Percentiles rank a stretch among this genome's conserved stretches.
phyloP scores from a whole-genome alignment of 345 rosid genomes.

The Corchorus capsularis region DNA sequence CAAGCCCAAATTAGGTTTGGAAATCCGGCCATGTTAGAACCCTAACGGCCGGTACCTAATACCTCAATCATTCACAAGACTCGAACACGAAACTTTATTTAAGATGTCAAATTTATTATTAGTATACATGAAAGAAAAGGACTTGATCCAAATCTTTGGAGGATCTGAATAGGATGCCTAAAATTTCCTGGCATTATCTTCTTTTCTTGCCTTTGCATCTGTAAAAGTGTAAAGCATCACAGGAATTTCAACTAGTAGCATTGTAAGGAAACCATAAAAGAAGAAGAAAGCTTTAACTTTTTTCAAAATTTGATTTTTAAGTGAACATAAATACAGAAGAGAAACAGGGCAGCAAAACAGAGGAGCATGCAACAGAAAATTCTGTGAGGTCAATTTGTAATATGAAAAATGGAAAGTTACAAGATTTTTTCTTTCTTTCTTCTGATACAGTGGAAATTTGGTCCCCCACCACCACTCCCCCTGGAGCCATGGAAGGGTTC shows the following conservation, averaged over 20 bases:
- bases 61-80: too few relatives aligned
- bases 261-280: background rate
- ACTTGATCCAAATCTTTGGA: conserved; percentile 3
- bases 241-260: conserved; percentile 4
- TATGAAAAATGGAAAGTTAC: background rate
- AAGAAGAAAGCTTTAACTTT: background rate
- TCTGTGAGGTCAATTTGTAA: conserved; percentile 6
- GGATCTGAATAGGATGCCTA: background rate
- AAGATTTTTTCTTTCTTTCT: background rate
- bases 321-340: background rate
- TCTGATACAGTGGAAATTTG: background rate
- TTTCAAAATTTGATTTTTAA: background rate
- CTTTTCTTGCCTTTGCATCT: conserved; percentile 12
- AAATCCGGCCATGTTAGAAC: too few relatives aligned
- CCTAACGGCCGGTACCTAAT: too few relatives aligned
- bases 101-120: too few relatives aligned
- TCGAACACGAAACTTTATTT: too few relatives aligned
- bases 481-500: background rate
- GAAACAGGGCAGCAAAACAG: background rate
- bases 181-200: background rate
- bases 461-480: background rate
- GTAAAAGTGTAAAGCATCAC: conserved; percentile 19
- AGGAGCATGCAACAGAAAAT: background rate
- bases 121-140: background rate
- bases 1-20: too few relatives aligned